These are phyloP conservation scores for Lyophyllum semitale DNA, from an alignment of 768 basidiomycete genomes.

Conservation along the genomic window DNA sequence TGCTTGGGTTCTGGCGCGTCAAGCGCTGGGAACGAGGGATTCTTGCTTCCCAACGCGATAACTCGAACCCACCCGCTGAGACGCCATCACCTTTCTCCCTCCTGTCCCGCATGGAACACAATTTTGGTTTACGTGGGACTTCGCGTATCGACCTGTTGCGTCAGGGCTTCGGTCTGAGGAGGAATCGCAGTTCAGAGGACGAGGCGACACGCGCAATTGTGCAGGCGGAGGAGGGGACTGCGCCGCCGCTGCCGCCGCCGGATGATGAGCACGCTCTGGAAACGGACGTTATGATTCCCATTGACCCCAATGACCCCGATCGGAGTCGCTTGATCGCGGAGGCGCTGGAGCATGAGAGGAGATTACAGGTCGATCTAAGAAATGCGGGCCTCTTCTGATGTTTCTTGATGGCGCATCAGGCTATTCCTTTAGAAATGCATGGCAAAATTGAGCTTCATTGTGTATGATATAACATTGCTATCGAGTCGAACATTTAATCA, in stretches of 20 bases:
- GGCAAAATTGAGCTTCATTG: background rate
- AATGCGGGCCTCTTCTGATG: constrained; percentile 63
- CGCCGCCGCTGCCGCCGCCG: constrained; percentile 4
- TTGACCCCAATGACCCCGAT: constrained; percentile 42
- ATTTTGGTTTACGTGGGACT: constrained; percentile 40
- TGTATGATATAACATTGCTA: background rate
- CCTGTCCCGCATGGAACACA: constrained; percentile 38
- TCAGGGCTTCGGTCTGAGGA: constrained; percentile 44
- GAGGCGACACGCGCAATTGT: constrained; percentile 23
- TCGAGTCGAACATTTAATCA: background rate
- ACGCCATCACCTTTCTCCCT: constrained; percentile 21
- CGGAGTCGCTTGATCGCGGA: constrained; percentile 43
- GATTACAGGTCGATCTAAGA: constrained; percentile 60
- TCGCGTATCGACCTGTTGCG: constrained; percentile 44
- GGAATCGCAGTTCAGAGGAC: constrained; percentile 28
- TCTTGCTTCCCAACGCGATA: constrained; percentile 53
- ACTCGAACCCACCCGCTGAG: constrained; percentile 21
- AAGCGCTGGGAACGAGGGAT: constrained; percentile 87
- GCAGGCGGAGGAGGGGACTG: constrained; percentile 31
- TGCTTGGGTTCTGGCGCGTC: constrained; percentile 88
- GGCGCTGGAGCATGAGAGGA: constrained; percentile 54
- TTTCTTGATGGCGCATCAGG: background rate
- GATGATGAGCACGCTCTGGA: constrained; percentile 28
- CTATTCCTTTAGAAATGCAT: background rate
- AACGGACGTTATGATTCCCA: constrained; percentile 41